phyloP scores from a whole-genome alignment of 2,329 filamentous ascomycete species.

The Knufia fluminis region DNA sequence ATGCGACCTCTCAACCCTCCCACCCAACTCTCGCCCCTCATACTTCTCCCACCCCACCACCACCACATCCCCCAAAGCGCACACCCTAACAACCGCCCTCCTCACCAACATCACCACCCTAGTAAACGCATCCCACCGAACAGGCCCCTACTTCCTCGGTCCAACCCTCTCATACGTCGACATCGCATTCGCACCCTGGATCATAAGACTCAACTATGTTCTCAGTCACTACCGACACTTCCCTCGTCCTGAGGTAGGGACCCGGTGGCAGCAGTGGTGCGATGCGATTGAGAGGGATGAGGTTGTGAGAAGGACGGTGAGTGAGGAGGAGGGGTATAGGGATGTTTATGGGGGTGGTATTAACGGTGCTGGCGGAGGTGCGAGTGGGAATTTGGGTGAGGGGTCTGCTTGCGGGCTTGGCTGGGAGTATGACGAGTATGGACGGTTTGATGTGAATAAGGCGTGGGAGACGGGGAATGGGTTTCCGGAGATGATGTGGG shows the following conservation, averaged over 20 bases:
- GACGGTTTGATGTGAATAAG: not conserved
- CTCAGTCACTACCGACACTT: slow-evolving; percentile 57
- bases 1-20: not conserved
- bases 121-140: slow-evolving; percentile 46
- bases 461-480: not conserved
- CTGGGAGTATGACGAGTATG: not conserved
- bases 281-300: slow-evolving; percentile 57
- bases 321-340: slow-evolving; percentile 52
- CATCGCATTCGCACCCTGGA: slow-evolving; percentile 66
- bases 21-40: not conserved
- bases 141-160: slow-evolving; percentile 63
- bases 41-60: not conserved
- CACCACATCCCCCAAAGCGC: slow-evolving; percentile 12
- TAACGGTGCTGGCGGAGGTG: not conserved
- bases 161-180: slow-evolving; percentile 56
- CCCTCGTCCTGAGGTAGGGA: slow-evolving; percentile 53
- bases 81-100: slow-evolving; percentile 31
- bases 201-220: slow-evolving; percentile 58
- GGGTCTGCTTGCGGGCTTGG: not conserved
- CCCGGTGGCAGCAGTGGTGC: slow-evolving; percentile 61
- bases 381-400: not conserved
- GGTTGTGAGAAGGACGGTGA: slow-evolving; percentile 58
- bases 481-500: slow-evolving; percentile 10
- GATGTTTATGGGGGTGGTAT: slow-evolving; percentile 17
- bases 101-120: slow-evolving; percentile 56